Evolutionary conservation across 495 filamentous ascomycete genomes (phyloP), one percentile per base, ranked within the genome.

Genomic region (Neurospora sp.): DNA sequence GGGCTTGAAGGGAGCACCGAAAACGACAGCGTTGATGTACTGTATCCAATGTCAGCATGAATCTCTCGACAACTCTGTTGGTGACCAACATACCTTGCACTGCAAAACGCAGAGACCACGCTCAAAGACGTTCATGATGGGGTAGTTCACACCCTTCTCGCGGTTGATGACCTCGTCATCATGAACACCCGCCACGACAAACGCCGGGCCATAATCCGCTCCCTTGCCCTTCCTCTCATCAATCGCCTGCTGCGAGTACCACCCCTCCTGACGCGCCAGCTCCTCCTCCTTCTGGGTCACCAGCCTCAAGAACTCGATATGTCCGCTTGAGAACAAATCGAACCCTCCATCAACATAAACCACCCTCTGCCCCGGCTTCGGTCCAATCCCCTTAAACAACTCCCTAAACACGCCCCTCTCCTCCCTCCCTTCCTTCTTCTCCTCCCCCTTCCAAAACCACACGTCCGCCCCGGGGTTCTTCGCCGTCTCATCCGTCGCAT

Each of bases 121-220:
- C 85, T 99, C 96, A 77, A 94, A 97, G 45, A 98, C 93, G 82
- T 97, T 98, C 96, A 98, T 99, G 80, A 99, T 98, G 1, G 96
- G 96, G 79, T 98, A 98, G 81, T 99, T 99, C 74, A 97, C 84
- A 10, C 96, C 94, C 83, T 98, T 98, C 92, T 92, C 95, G 75
- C 90, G 81, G 81, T 98, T 98, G 79, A 99, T 96, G 53, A 95
- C 94, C 73, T 90, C 87, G 81, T 99, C 96, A 78, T 96, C 91
- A 78, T 99, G 96, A 38, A 99, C 89, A 37, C 96, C 96, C 7
- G 92, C 94, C 74, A 98, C 88, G 68, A 99, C 86, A 79, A 92
- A 99, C 20, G 89, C 90, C 0, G 94, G 92, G 0, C 87, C 86
- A 78, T 95, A 96, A 78, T 97, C 92, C 41, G 84, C 85, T 6